A percentile compares a stretch with the other conserved stretches of the same genome.
These are phyloP conservation scores for Daedalea quercina DNA, from an alignment of 768 basidiomycete genomes.

Conservation along the genomic window DNA sequence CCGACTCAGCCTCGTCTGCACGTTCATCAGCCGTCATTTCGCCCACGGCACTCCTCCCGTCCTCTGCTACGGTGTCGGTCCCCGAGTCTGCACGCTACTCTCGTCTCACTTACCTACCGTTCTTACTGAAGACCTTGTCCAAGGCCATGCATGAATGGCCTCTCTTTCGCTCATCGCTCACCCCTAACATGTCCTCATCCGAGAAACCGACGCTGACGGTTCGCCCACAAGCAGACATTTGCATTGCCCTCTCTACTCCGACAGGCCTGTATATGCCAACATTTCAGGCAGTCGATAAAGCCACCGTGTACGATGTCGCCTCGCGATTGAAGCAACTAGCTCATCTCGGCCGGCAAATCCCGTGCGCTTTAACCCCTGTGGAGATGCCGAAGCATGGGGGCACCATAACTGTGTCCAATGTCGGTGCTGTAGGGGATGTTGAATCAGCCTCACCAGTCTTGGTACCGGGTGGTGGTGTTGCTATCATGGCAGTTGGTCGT, in stretches of 20 bases:
- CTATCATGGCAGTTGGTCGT: conserved; percentile 76
- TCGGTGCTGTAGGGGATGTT: conserved; percentile 74
- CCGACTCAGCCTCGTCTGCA: conserved; percentile 27
- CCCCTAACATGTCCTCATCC: conserved; percentile 19
- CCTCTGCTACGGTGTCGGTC: conserved; percentile 35
- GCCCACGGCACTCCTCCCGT: conserved; percentile 32
- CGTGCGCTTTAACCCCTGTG: conserved; percentile 51
- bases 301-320: conserved; percentile 55
- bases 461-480: conserved; percentile 77
- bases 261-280: conserved; percentile 83
- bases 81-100: conserved; percentile 50
- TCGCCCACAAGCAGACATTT: conserved; percentile 70
- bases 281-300: conserved; percentile 44
- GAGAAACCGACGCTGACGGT: conserved; percentile 63
- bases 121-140: conserved; percentile 78
- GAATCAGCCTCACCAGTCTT: conserved; percentile 69
- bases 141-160: conserved; percentile 83
- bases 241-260: conserved; percentile 70
- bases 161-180: conserved; percentile 70
- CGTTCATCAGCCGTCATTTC: conserved; percentile 23
- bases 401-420: conserved; percentile 75
- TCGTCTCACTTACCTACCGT: conserved; percentile 73
- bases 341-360: conserved; percentile 59
- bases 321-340: conserved; percentile 55
- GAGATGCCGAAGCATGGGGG: conserved; percentile 76